These are phyloP conservation scores for Aspergillus carlsbadensis DNA, from an alignment of 495 filamentous ascomycete genomes.

Conservation along the genomic window DNA sequence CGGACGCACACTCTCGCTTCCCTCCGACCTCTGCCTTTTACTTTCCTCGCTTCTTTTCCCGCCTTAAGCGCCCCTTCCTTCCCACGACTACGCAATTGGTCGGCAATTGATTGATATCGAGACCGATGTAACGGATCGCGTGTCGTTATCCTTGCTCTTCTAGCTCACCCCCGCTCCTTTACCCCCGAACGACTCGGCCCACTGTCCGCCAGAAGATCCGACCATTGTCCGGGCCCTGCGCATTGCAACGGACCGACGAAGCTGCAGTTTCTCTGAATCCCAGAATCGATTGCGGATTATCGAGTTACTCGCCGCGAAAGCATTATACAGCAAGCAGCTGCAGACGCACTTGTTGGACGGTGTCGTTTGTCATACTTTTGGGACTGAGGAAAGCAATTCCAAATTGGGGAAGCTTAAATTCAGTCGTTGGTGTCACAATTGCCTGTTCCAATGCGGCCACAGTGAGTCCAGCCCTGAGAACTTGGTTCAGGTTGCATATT, in stretches of 20 bases:
- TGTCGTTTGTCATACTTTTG: background rate
- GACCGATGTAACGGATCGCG: constrained; percentile 42
- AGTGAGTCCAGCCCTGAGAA: constrained; percentile 37
- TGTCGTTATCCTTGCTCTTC: constrained; percentile 29
- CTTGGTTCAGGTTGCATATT: constrained; percentile 1
- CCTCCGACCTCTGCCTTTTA: constrained; percentile 4
- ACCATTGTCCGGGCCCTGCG: constrained; percentile 11
- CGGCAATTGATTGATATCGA: constrained; percentile 21
- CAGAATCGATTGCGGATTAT: background rate
- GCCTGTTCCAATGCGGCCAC: constrained; percentile 49
- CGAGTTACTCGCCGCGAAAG: background rate
- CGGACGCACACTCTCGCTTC: constrained; percentile 9
- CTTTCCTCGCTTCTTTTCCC: constrained; percentile 11
- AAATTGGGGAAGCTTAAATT: constrained; percentile 1
- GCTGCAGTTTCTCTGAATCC: background rate
- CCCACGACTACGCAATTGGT: constrained; percentile 11
- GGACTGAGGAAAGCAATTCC: constrained; percentile 6
- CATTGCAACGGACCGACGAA: constrained; percentile 11
- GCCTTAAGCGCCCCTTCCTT: constrained; percentile 2
- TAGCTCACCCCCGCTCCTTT: constrained; percentile 22
- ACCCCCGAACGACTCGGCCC: constrained; percentile 18
- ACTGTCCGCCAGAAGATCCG: constrained; percentile 15
- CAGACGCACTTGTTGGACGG: background rate
- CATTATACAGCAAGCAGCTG: background rate
- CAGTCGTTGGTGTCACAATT: constrained; percentile 9